Conservation (phyloP, 202 grass and related monocot genomes). For the Panicum hallii region DNA sequence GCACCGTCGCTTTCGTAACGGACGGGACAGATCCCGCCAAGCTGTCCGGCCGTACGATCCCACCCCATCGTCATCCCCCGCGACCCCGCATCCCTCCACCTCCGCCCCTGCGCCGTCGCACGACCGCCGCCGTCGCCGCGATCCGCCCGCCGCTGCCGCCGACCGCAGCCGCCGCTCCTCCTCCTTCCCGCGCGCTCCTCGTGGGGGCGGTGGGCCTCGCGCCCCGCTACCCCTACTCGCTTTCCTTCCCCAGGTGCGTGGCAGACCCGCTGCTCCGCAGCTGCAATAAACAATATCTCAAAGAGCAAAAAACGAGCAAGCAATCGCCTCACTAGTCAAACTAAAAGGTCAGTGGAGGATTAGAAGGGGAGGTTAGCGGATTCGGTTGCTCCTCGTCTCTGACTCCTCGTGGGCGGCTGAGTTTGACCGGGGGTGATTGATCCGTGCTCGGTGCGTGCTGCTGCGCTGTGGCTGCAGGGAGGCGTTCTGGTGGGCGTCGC, state of each 20-base stretch:
- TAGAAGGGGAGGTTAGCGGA: not conserved
- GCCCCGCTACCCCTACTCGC: not conserved
- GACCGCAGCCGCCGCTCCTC: not conserved
- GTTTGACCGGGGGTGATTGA: not conserved
- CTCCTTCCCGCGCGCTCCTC: constrained; percentile 12
- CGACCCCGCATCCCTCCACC: not conserved
- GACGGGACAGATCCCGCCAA: not conserved
- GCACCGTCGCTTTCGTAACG: not conserved
- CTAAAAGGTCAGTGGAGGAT: not conserved
- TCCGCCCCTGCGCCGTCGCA: not conserved
- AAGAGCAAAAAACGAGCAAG: not conserved
- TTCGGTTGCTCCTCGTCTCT: not conserved
- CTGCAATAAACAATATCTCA: not conserved
- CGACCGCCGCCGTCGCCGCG: constrained; percentile 30
- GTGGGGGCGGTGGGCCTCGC: not conserved
- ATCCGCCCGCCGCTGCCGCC: not conserved
- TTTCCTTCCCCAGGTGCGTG: constrained; percentile 21
- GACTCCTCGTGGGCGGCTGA: no score
- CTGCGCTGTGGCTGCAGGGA: constrained; percentile 28
- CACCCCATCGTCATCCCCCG: not conserved
- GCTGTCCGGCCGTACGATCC: constrained; percentile 19
- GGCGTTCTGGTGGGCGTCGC: not conserved
- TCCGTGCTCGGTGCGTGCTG: not conserved
- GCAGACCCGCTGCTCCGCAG: not conserved
- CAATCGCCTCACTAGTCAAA: not conserved